A percentile compares a stretch with the other conserved stretches of the same genome.
Evolutionary conservation across 257 asterid genomes (phyloP).

Genomic region (Solanum virginianum): DNA sequence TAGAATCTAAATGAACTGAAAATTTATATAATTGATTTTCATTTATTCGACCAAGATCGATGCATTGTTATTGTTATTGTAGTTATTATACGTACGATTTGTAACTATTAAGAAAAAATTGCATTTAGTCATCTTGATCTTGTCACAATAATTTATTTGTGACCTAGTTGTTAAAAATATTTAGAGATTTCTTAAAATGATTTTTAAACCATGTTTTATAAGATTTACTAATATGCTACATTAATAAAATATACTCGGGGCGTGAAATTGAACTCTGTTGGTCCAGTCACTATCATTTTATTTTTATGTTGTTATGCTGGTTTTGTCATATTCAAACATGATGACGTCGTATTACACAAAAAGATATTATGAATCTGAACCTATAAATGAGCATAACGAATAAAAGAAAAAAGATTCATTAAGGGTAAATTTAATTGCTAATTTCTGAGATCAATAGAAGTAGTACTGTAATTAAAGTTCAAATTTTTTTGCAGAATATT

Average conservation of each 20-base stretch:
- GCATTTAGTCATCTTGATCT: neutral
- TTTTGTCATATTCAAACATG: neutral
- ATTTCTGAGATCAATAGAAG: neutral
- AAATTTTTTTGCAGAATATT: neutral
- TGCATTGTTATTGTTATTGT: neutral
- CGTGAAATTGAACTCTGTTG: neutral
- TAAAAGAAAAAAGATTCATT: neutral
- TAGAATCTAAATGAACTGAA: neutral
- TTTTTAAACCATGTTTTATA: neutral
- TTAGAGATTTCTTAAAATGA: neutral
- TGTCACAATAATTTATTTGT: neutral
- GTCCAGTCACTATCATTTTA: neutral
- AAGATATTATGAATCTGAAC: neutral
- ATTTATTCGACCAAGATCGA: neutral
- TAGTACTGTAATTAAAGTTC: neutral
- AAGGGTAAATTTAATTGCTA: neutral
- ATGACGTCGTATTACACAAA: neutral
- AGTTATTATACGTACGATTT: neutral
- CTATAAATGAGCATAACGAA: too few relatives aligned
- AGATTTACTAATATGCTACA: neutral
- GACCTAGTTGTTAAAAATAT: neutral
- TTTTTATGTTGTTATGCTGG: neutral
- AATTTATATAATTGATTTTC: neutral
- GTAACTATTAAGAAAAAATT: neutral
- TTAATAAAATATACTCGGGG: neutral